These are phyloP conservation scores for Cryphonectria parasitica DNA, from an alignment of 2,329 filamentous ascomycete species.

Conservation along the genomic window DNA sequence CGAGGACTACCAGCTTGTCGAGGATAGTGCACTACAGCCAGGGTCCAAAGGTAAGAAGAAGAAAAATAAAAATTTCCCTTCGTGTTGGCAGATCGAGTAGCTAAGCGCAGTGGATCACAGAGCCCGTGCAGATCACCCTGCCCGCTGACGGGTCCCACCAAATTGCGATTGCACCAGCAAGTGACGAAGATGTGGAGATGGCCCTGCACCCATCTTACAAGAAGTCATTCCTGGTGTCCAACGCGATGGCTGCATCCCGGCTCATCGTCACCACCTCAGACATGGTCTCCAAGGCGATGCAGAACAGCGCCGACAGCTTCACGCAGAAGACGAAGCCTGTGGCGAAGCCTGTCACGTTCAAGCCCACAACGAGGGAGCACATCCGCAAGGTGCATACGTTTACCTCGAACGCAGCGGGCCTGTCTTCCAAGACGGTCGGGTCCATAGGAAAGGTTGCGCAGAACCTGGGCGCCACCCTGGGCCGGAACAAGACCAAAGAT, in stretches of 20 bases:
- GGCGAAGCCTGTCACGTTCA: slow-evolving; percentile 83
- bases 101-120: slow-evolving; percentile 44
- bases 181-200: slow-evolving; percentile 73
- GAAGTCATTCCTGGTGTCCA: slow-evolving; percentile 82
- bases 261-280: slow-evolving; percentile 88
- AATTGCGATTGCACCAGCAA: slow-evolving; percentile 68
- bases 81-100: not conserved
- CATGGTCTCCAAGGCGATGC: slow-evolving; percentile 76
- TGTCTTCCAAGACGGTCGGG: slow-evolving; percentile 86
- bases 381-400: slow-evolving; percentile 90
- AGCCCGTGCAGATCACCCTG: slow-evolving; percentile 79
- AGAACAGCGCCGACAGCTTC: slow-evolving; percentile 78
- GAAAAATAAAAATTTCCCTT: no score
- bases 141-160: slow-evolving; percentile 68
- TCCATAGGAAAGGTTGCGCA: slow-evolving; percentile 84
- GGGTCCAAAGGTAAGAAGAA: slow-evolving; percentile 79
- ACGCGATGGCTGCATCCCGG: slow-evolving; percentile 84
- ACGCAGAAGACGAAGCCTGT: slow-evolving; percentile 78
- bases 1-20: slow-evolving; percentile 78
- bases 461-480: slow-evolving; percentile 79
- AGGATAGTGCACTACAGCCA: slow-evolving; percentile 73
- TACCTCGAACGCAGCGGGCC: slow-evolving; percentile 74
- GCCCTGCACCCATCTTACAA: slow-evolving; percentile 90
- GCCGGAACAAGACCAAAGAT: slow-evolving; percentile 60
- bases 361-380: slow-evolving; percentile 79